phyloP scores from a whole-genome alignment of 1,139 yeast genomes.

The Geotrichum cucujoidarum region DNA sequence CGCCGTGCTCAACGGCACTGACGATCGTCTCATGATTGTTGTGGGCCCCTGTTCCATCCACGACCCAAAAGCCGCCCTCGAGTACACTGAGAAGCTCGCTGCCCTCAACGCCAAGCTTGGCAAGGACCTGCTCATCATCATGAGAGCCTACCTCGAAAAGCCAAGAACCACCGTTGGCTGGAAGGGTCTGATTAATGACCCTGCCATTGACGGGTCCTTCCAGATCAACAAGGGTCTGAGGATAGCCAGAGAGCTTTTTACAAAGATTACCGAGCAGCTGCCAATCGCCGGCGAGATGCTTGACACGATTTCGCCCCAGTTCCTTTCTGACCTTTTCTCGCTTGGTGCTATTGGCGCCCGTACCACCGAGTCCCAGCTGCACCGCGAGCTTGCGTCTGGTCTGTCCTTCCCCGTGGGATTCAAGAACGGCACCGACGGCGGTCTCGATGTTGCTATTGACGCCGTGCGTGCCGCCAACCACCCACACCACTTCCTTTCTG shows the following conservation, averaged over 20 bases:
- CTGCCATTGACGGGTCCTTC: slow-evolving; percentile 87
- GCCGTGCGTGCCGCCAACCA: slow-evolving; percentile 90
- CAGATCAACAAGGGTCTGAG: slow-evolving; percentile 93
- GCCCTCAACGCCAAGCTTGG: slow-evolving; percentile 62
- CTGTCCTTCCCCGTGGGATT: slow-evolving; percentile 96
- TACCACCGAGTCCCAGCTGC: slow-evolving; percentile 96
- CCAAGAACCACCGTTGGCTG: slow-evolving; percentile 99
- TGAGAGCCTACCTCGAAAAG: slow-evolving; percentile 96
- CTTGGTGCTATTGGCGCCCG: slow-evolving; percentile 99
- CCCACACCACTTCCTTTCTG: slow-evolving; percentile 94
- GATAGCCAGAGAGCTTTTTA: slow-evolving; percentile 78
- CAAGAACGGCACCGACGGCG: slow-evolving; percentile 97
- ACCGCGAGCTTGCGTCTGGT: slow-evolving; percentile 95
- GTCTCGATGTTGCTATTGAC: slow-evolving; percentile 86
- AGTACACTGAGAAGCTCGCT: slow-evolving; percentile 70
- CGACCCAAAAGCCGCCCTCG: slow-evolving; percentile 83
- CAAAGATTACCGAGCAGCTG: slow-evolving; percentile 69
- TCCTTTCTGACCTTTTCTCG: slow-evolving; percentile 81
- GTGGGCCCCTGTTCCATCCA: slow-evolving; percentile 98
- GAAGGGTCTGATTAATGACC: slow-evolving; percentile 97
- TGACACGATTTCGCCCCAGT: slow-evolving; percentile 98
- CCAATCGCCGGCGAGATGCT: slow-evolving; percentile 98
- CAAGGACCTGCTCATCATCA: slow-evolving; percentile 73
- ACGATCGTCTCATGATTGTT: slow-evolving; percentile 74
- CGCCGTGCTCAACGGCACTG: slow-evolving; percentile 63